Percentiles rank a stretch among this genome's conserved stretches.
phyloP scores from a whole-genome alignment of 305 asterid genomes.

The Fraxinus platypoda region DNA sequence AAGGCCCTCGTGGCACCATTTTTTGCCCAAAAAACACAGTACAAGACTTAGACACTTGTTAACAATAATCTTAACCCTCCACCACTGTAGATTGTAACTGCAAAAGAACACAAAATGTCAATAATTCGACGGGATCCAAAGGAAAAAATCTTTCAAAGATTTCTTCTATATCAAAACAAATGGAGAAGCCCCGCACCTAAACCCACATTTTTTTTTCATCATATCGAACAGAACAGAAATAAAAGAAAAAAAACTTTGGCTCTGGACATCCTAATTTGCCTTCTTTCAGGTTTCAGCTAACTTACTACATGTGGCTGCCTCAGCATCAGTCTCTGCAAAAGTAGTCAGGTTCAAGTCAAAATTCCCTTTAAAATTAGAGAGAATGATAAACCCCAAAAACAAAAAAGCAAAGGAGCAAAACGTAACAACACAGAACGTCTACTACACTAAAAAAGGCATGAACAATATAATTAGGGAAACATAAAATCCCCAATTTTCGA shows the following conservation, averaged over 20 bases:
- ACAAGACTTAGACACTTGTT: neutral
- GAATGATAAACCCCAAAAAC: neutral
- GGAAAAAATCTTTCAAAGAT: conserved; percentile 22
- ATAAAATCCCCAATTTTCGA: neutral
- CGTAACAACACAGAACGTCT: neutral
- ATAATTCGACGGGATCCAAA: neutral
- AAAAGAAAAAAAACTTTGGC: conserved; percentile 23
- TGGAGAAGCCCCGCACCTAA: conserved; percentile 25
- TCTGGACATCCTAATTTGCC: conserved; percentile 25
- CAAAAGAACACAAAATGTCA: neutral
- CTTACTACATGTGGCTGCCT: neutral
- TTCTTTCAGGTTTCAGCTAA: conserved; percentile 6
- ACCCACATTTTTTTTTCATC: neutral
- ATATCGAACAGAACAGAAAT: conserved; percentile 9
- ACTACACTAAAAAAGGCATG: neutral
- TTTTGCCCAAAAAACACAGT: conserved; percentile 17
- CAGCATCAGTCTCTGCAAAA: conserved; percentile 35
- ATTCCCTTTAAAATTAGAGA: conserved; percentile 1
- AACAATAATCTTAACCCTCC: neutral
- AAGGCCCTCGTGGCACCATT: conserved; percentile 74
- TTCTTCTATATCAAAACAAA: conserved; percentile 9
- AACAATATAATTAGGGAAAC: neutral
- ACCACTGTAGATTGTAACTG: neutral
- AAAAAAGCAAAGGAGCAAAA: neutral
- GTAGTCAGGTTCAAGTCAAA: conserved; percentile 26